Evolutionary conservation across 139 green algal species (phyloP), one percentile per base, ranked within the genome.

Genomic region (Volvox reticuliferus): DNA sequence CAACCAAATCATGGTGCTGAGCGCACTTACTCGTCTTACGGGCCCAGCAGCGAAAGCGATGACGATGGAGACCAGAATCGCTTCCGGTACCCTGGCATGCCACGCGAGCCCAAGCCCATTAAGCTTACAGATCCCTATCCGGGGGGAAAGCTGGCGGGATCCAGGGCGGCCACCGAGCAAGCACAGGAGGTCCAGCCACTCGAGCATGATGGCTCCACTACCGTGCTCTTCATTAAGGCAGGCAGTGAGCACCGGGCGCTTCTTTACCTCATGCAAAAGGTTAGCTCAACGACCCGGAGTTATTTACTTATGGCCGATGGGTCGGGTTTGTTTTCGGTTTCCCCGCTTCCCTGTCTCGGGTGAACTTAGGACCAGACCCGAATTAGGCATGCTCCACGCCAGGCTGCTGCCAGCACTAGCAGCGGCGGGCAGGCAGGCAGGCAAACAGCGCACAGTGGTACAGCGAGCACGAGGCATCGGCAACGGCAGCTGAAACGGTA

Each of bases 181-280:
- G 2, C 62, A 16, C 44, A 20, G 44, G 14, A 36, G 22, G 9
- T 62, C 18, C 22, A 75, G 44, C 44, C 44, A 5, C 71, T 89
- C 12, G 85, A 62, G 44, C 85, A 89, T 68, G 85, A 89, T 37
- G 85, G 85, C 71, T 76, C 85, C 85, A 82, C 71, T 20, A 82
- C 85, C 30, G 44, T 89, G 17, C 22, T 89, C 12, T 89, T 76
- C 37, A 75, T 89, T 30, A 82, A 82, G 30, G 85, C 71, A 16
- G 85, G 85, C 35, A 89, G 85, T 33, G 85, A 89, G 37, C 85
- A 89, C 44, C 69, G 71, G 17, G 85, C 85, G n/a, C 85, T 89
- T 20, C 50, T 89, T 0, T 89, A 89, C 85, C 71, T 89, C 44
- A 89, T 89, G 85, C 69, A 82, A 33, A 89, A 89, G 85, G 85